Evolutionary conservation across 805 yeast species (phyloP).

Genomic region (Starmera quercuum): DNA sequence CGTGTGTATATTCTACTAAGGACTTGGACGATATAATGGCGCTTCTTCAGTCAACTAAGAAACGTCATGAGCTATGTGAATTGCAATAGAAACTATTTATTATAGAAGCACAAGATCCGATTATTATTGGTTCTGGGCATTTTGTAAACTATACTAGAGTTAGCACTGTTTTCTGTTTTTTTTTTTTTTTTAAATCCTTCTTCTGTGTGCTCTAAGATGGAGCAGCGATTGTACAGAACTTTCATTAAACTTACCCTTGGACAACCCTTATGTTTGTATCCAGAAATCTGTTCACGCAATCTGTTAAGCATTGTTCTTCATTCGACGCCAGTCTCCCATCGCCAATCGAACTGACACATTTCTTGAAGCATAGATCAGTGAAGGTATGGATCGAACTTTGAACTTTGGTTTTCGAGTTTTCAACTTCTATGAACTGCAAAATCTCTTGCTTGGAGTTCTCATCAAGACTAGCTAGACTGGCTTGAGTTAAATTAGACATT

Average conservation of each 20-base stretch:
- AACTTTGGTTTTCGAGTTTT: slow-evolving; percentile 80
- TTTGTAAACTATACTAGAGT: no score
- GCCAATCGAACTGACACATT: slow-evolving; percentile 52
- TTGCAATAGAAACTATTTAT: no score
- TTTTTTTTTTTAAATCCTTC: no score
- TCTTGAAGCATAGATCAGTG: slow-evolving; percentile 87
- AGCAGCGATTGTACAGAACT: no score
- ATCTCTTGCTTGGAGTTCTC: slow-evolving; percentile 69
- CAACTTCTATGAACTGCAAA: slow-evolving; percentile 68
- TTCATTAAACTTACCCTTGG: slow-evolving; percentile 28
- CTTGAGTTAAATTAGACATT: slow-evolving; percentile 31
- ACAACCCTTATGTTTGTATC: slow-evolving; percentile 86
- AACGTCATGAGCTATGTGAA: no score
- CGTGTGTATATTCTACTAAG: no score
- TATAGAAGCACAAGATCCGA: no score
- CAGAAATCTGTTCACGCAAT: slow-evolving; percentile 79
- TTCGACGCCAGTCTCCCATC: slow-evolving; percentile 39
- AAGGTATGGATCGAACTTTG: slow-evolving; percentile 81
- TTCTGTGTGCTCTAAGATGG: no score
- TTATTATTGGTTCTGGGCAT: no score
- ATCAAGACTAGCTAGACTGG: slow-evolving; percentile 42
- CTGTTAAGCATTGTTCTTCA: slow-evolving; percentile 69
- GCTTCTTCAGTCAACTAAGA: no score
- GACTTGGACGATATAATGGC: no score
- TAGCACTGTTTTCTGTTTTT: no score